A percentile compares a stretch with the other conserved stretches of the same genome.
phyloP scores from a whole-genome alignment of 2,329 filamentous ascomycete genomes.

The Nothopassalora personata region DNA sequence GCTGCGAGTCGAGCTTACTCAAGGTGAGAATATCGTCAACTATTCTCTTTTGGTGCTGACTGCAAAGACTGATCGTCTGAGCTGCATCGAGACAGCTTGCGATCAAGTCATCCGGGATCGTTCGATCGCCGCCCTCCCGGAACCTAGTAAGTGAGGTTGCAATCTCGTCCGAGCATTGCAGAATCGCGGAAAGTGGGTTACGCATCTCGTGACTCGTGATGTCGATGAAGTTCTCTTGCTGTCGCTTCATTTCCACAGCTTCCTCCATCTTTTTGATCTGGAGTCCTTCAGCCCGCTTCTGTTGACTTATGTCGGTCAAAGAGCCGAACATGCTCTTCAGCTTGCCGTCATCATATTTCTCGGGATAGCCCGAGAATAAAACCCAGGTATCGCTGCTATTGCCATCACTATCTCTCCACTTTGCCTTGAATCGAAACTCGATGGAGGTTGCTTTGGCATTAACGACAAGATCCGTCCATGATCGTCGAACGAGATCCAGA shows the following conservation, averaged over 20 bases:
- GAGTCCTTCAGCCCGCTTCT: slow-evolving; percentile 78
- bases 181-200: slow-evolving; percentile 67
- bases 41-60: slow-evolving; percentile 73
- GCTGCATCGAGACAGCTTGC: slow-evolving; percentile 64
- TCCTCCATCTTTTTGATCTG: slow-evolving; percentile 74
- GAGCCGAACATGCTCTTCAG: slow-evolving; percentile 74
- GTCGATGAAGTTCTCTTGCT: slow-evolving; percentile 51
- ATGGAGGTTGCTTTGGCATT: slow-evolving; percentile 59
- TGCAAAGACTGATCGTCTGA: slow-evolving; percentile 71
- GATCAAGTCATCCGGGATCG: slow-evolving; percentile 42
- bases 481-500: slow-evolving; percentile 50
- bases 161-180: slow-evolving; percentile 75
- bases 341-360: slow-evolving; percentile 57
- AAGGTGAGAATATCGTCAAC: slow-evolving; percentile 71
- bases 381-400: slow-evolving; percentile 67
- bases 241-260: slow-evolving; percentile 72
- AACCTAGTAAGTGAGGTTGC: slow-evolving; percentile 45
- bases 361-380: slow-evolving; percentile 69
- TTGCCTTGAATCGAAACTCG: slow-evolving; percentile 70
- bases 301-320: slow-evolving; percentile 78
- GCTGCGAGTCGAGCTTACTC: slow-evolving; percentile 69
- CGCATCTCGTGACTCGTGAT: slow-evolving; percentile 48
- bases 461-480: slow-evolving; percentile 61
- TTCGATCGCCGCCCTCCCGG: slow-evolving; percentile 39
- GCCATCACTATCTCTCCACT: slow-evolving; percentile 56